phyloP scores from a whole-genome alignment of 805 yeast species.

The Saccharomycopsis sp. region DNA sequence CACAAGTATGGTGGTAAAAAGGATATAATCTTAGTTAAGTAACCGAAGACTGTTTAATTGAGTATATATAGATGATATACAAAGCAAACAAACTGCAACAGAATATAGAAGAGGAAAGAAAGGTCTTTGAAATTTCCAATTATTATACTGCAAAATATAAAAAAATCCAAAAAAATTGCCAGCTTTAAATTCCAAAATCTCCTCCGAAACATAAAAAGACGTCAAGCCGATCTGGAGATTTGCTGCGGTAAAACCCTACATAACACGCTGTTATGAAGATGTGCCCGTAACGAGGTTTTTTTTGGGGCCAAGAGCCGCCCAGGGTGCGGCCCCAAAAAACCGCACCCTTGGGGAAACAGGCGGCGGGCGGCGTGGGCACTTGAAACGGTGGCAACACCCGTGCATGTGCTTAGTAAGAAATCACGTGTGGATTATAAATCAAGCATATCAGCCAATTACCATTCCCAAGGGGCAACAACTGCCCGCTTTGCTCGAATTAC shows the following conservation, averaged over 20 bases:
- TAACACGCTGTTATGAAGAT: background rate
- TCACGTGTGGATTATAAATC: background rate
- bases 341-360: too few relatives aligned
- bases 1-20: background rate
- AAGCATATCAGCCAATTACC: background rate
- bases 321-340: too few relatives aligned
- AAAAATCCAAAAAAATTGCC: background rate
- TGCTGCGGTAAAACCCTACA: background rate
- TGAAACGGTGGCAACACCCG: background rate
- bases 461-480: background rate
- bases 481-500: too few relatives aligned
- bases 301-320: background rate
- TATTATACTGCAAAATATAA: background rate
- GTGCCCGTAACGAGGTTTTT: background rate
- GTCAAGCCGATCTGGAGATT: background rate
- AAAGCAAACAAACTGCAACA: too few relatives aligned
- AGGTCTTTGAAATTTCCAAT: background rate
- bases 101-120: too few relatives aligned
- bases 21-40: too few relatives aligned
- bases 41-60: too few relatives aligned
- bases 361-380: background rate
- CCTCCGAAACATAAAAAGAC: background rate
- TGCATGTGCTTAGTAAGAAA: background rate
- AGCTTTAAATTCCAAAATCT: background rate
- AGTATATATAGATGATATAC: too few relatives aligned